Evolutionary conservation across 768 basidiomycete species (phyloP).

Genomic region (Aureoboletus auriporus): DNA sequence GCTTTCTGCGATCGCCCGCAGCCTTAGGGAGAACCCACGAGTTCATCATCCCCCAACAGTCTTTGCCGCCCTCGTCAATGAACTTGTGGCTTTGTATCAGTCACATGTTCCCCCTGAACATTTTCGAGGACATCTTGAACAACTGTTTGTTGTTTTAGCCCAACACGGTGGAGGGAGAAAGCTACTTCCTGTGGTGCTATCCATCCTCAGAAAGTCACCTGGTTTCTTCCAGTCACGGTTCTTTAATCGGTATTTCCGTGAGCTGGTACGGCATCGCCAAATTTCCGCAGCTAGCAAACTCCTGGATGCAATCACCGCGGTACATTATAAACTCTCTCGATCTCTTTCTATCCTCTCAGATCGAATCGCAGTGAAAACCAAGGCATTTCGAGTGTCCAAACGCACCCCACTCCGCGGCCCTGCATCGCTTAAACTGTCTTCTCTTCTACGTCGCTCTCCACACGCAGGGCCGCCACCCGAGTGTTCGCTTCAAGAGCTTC

Average conservation of each 20-base stretch:
- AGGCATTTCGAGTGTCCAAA: conserved; percentile 5
- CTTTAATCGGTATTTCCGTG: conserved; percentile 34
- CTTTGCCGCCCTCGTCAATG: conserved; percentile 32
- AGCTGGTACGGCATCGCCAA: conserved; percentile 40
- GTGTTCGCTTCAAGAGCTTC: conserved; percentile 19
- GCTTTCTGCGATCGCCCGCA: conserved; percentile 35
- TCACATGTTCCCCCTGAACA: conserved; percentile 34
- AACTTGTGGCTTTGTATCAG: conserved; percentile 35
- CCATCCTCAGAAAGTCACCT: conserved; percentile 32
- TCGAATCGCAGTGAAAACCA: conserved; percentile 8
- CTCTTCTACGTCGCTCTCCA: conserved; percentile 10
- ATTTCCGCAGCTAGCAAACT: conserved; percentile 32
- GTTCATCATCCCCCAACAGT: conserved; percentile 27
- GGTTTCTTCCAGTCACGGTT: conserved; percentile 38
- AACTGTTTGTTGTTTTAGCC: conserved; percentile 38
- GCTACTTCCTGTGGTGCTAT: conserved; percentile 38
- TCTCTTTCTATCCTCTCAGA: conserved; percentile 4
- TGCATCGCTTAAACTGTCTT: conserved; percentile 14
- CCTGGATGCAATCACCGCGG: conserved; percentile 20
- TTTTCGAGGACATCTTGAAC: conserved; percentile 42
- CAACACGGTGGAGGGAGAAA: conserved; percentile 34
- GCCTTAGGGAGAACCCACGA: conserved; percentile 33
- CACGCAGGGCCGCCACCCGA: conserved; percentile 10
- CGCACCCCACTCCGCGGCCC: conserved; percentile 3
- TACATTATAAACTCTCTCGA: conserved; percentile 12